Conservation (phyloP, 176 grass and related monocot genomes). For the Carex kokanica region DNA sequence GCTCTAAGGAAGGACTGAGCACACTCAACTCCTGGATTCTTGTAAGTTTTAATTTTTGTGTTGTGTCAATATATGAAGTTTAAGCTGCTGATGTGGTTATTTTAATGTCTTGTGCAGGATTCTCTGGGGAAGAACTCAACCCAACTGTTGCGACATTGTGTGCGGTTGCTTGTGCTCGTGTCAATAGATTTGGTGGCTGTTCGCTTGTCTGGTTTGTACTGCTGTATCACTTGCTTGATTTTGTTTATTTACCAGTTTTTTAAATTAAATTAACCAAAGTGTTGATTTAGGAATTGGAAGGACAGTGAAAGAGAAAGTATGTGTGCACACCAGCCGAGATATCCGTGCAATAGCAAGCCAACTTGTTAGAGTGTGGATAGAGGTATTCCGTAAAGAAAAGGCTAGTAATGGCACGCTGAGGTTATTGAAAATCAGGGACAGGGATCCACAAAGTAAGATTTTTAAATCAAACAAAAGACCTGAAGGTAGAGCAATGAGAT, state of each 20-base stretch:
- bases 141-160: conserved; percentile 88
- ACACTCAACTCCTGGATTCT: conserved; percentile 93
- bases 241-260: neutral
- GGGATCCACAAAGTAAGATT: conserved; percentile 33
- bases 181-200: conserved; percentile 88
- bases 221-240: conserved; percentile 4
- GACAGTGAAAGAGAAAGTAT: conserved; percentile 96
- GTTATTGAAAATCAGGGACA: conserved; percentile 36
- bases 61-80: neutral
- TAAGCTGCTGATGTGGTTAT: neutral
- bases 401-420: conserved; percentile 66
- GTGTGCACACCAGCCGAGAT: conserved; percentile 96
- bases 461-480: conserved; percentile 53
- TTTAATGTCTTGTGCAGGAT: conserved; percentile 55
- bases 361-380: conserved; percentile 89
- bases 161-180: conserved; percentile 79
- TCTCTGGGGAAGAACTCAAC: conserved; percentile 96
- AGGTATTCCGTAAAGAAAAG: conserved; percentile 97
- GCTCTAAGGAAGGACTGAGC: conserved; percentile 80
- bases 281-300: conserved; percentile 65
- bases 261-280: neutral
- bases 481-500: conserved; percentile 54
- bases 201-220: conserved; percentile 70
- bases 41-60: conserved; percentile 48
- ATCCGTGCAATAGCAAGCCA: conserved; percentile 95